A percentile compares a stretch with the other conserved stretches of the same genome.
Conservation (phyloP, 805 yeast genomes). For the Ogataea pignaliae region DNA sequence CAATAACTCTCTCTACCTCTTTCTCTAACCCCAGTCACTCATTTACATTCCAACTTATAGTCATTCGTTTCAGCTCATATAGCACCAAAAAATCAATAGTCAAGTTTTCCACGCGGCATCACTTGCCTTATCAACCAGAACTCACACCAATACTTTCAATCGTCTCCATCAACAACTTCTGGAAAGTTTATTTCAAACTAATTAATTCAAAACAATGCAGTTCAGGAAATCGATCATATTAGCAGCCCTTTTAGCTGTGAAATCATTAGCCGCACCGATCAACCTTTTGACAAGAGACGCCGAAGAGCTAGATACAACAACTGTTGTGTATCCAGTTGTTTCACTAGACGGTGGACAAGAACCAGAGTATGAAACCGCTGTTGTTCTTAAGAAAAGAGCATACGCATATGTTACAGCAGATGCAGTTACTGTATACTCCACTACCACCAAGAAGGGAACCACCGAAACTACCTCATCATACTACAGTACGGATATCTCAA, state of each 20-base stretch:
- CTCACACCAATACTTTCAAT: not conserved
- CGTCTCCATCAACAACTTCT: no score
- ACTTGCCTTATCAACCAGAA: not conserved
- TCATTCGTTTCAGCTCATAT: not conserved
- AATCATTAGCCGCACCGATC: constrained; percentile 14
- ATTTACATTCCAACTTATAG: constrained; percentile 3
- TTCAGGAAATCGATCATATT: constrained; percentile 6
- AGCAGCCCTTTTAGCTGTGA: constrained; percentile 7
- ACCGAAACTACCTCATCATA: constrained; percentile 15
- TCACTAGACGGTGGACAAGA: constrained; percentile 4
- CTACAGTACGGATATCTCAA: constrained; percentile 5
- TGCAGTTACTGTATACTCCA: constrained; percentile 20
- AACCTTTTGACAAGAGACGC: constrained; percentile 4
- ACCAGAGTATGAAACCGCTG: constrained; percentile 6
- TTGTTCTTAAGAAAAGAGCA: constrained; percentile 21
- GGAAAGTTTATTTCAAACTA: constrained; percentile 1
- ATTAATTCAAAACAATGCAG: no score
- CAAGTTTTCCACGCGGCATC: no score
- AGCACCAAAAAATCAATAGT: not conserved
- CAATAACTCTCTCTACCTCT: no score
- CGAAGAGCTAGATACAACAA: constrained; percentile 4
- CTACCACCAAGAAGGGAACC: constrained; percentile 14
- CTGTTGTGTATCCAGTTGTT: constrained; percentile 9
- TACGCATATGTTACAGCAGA: constrained; percentile 24
- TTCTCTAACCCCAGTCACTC: constrained; percentile 10